Evolutionary conservation across 257 asterid genomes (phyloP), one percentile per base, ranked within the genome.

Genomic region (Capsicum chinense): DNA sequence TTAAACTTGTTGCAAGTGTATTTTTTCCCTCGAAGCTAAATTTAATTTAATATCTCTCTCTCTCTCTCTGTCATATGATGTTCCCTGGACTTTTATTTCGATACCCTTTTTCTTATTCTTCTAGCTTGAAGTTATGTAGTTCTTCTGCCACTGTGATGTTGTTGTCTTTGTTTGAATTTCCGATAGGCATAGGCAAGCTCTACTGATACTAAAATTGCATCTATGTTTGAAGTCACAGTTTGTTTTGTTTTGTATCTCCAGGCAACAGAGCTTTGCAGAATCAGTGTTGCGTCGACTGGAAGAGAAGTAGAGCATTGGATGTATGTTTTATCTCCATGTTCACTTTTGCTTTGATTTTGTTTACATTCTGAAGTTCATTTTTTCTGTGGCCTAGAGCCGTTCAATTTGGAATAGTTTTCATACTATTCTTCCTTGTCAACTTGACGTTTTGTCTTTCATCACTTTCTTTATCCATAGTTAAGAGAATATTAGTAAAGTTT

Each of bases 181-280:
- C 17, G 1, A 37, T 79, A 59, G n/a, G 33, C 26, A 37, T 79
- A 59, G n/a, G 33, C 26, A 79, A 47, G 44, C 42, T 78, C 21
- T 26, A 57, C 7, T 1, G 37, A 56, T 15, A 62, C 59, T 21
- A 56, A 69, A 69, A 39, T 39, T 16, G 79, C 56, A 42, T 14
- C 56, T 60, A 6, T 4, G 17, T 13, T 26, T 48, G 37, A 35
- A 58, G 7, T 60, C 19, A 74, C 39, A 0, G 33, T 70, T 59
- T 44, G 21, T 74, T 52, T 52, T 3, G 19, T 15, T 59, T 86
- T 73, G 42, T 42, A 17, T 81, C 74, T 91, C 88, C 95, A 92
- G 98, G 95, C 98, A 94, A 87, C 94, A 91, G 83, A 90, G 92
- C 88, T 94, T 94, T 83, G 98, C 97, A 6, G 98, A 94, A 67